Percentiles rank a stretch among this genome's conserved stretches.
These are phyloP conservation scores for Xenosphaeropsis pyriputrescens DNA, from an alignment of 2,329 filamentous ascomycete genomes.

Conservation along the genomic window DNA sequence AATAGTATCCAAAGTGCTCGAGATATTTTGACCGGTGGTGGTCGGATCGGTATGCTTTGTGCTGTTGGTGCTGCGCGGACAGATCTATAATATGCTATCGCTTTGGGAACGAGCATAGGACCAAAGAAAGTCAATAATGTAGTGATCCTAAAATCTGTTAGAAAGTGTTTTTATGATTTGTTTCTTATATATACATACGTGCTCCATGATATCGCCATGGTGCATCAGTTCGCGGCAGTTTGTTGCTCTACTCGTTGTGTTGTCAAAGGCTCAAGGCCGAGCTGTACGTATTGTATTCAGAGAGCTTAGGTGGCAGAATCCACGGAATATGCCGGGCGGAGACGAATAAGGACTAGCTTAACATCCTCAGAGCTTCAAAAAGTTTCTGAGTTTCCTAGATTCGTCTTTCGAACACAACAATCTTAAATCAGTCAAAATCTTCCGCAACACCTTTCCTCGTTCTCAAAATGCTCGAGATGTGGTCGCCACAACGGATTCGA, in stretches of 20 bases:
- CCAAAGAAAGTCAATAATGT: conserved; percentile 40
- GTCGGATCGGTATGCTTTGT: conserved; percentile 33
- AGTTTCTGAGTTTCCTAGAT: no score
- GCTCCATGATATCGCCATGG: conserved; percentile 29
- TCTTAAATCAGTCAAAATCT: no score
- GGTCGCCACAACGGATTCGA: no score
- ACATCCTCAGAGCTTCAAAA: no score
- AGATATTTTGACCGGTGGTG: conserved; percentile 36
- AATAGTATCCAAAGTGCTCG: conserved; percentile 46
- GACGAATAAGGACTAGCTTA: conserved; percentile 26
- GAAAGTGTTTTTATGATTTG: conserved; percentile 4
- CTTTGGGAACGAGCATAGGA: conserved; percentile 55
- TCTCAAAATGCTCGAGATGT: no score
- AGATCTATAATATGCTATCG: conserved; percentile 48
- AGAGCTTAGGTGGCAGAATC: background rate
- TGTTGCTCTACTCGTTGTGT: no score
- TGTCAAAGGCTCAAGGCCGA: no score
- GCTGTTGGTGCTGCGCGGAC: conserved; percentile 26
- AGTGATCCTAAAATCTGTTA: conserved; percentile 21
- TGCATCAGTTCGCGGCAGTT: no score
- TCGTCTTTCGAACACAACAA: no score
- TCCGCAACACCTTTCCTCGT: no score
- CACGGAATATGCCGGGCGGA: background rate
- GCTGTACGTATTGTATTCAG: no score
- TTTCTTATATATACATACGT: conserved; percentile 26